A percentile compares a stretch with the other conserved stretches of the same genome.
These are phyloP conservation scores for Leonotis leonurus DNA, from an alignment of 257 asterid genomes.

Conservation along the genomic window DNA sequence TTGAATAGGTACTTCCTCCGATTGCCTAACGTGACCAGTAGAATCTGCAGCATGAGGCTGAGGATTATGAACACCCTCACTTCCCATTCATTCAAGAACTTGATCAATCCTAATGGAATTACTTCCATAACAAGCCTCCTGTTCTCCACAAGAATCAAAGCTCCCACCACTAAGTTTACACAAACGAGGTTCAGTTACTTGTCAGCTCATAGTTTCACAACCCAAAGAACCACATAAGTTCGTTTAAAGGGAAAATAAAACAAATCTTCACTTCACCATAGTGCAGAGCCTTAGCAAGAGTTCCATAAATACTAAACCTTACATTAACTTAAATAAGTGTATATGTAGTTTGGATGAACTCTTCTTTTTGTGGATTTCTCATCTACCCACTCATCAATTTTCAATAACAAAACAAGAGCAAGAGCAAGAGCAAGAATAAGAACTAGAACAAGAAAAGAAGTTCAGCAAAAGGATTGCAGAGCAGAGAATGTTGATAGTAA, in stretches of 20 bases:
- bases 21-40: slow-evolving; percentile 29
- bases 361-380: not conserved
- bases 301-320: not conserved
- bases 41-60: slow-evolving; percentile 37
- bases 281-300: no score
- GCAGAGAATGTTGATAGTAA: not conserved
- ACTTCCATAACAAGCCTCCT: slow-evolving; percentile 21
- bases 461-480: not conserved
- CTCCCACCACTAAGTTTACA: slow-evolving; percentile 21
- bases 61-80: slow-evolving; percentile 21
- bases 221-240: no score
- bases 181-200: slow-evolving; percentile 14
- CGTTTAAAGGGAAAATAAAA: no score
- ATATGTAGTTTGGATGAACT: not conserved
- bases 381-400: no score
- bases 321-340: not conserved
- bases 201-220: not conserved
- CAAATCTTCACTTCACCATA: no score
- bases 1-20: slow-evolving; percentile 33
- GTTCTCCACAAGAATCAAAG: slow-evolving; percentile 20
- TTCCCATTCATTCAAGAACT: slow-evolving; percentile 34
- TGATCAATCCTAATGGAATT: slow-evolving; percentile 14
- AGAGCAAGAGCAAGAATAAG: not conserved
- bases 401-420: no score
- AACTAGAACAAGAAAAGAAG: no score